phyloP scores from a whole-genome alignment of 345 rosid genomes.

The Firmiana major region DNA sequence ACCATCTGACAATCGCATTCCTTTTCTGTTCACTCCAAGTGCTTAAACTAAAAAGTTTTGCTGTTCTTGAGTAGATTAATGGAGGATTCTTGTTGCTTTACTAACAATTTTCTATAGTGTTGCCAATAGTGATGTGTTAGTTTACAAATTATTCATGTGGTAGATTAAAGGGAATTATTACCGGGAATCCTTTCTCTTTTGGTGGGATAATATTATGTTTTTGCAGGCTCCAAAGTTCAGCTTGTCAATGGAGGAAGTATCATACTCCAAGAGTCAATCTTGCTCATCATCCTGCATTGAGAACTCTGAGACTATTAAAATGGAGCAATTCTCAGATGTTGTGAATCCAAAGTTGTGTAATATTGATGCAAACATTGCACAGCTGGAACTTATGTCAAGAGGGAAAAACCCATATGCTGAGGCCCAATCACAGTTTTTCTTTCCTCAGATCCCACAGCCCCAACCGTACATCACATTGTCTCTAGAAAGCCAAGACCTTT shows the following conservation, averaged over 20 bases:
- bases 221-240: conserved; percentile 33
- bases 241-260: conserved; percentile 38
- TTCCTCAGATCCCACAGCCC: conserved; percentile 29
- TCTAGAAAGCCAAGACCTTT: conserved; percentile 52
- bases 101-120: too few relatives aligned
- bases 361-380: conserved; percentile 23
- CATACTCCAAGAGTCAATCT: conserved; percentile 25
- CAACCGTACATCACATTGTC: conserved; percentile 40
- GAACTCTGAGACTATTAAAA: conserved; percentile 18
- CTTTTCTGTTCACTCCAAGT: too few relatives aligned
- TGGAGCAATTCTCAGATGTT: conserved; percentile 32
- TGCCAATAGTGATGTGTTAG: not conserved
- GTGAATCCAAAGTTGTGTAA: conserved; percentile 30
- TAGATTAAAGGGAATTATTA: too few relatives aligned
- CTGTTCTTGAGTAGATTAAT: too few relatives aligned
- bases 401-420: conserved; percentile 24
- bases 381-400: not conserved
- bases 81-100: too few relatives aligned
- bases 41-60: too few relatives aligned
- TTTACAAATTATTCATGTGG: too few relatives aligned
- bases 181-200: not conserved
- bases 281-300: conserved; percentile 29
- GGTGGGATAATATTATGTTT: not conserved
- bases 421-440: conserved; percentile 10
- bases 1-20: not conserved